Evolutionary conservation across 2,329 filamentous ascomycete species (phyloP), one percentile per base, ranked within the genome.

Genomic region (Blastomyces gilchristii): DNA sequence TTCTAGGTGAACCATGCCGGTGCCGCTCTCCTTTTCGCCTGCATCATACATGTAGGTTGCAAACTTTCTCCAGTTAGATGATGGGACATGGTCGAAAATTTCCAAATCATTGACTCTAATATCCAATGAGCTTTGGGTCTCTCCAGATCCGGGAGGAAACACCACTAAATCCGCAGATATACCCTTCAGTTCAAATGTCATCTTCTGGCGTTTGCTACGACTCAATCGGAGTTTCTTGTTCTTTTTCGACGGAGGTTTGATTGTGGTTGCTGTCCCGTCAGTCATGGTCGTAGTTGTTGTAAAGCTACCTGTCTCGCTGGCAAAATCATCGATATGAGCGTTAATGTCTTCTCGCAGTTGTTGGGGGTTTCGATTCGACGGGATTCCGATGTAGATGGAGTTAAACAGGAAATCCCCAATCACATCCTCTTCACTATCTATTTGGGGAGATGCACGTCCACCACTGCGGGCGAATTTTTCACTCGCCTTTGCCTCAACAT

Each of bases 1-100:
- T 72, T 97, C 90, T 9, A 97, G 79, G 71, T 96, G 91, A 18
- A 94, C 83, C 92, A 97, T 97, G 70, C 87, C 91, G 16, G 88
- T 88, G 22, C 87, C 88, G 75, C 90, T 88, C 76, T 97, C 91
- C 58, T 92, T 85, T 70, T 90, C 87, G n/a, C 89, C 90, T 12
- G 87, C 87, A 71, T 95, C 91, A 64, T 89, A 86, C 78, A 96
- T 89, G 70, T 96, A 97, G 0, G 93, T 97, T 16, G 91, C 87
- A 76, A 99, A 99, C 73, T 97, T 99, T 75, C 90, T 95, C 95
- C 95, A 99, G 0, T 93, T 97, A 3, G 94, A 99, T 0, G 91
- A 93, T 1, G 91, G 91, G 2, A 99, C 84, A 71, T 97, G 91
- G 73, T 99, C 94, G 66, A 94, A 96, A 18, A 99, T 87, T 68